These are phyloP conservation scores for Neurospora sp. DNA, from an alignment of 495 filamentous ascomycete genomes.

Conservation along the genomic window DNA sequence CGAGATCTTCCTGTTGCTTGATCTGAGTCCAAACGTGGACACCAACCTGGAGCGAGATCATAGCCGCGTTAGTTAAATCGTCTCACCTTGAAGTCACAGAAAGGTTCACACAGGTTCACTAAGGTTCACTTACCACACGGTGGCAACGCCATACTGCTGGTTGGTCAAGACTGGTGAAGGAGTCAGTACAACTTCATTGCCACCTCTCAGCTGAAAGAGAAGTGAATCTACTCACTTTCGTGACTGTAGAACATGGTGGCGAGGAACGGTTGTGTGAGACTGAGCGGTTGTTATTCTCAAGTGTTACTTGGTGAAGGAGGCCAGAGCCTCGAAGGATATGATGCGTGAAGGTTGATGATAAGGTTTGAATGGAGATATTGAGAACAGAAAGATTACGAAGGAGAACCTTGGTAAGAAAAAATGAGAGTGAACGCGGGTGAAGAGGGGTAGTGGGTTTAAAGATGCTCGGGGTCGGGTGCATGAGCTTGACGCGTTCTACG, in stretches of 20 bases:
- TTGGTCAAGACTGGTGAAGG: constrained; percentile 64
- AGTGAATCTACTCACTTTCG: constrained; percentile 52
- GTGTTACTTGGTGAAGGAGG: background rate
- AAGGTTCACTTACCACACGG: constrained; percentile 63
- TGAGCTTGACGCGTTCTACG: background rate
- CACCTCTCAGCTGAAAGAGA: background rate
- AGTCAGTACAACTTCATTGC: constrained; percentile 6
- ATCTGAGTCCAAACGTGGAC: constrained; percentile 70
- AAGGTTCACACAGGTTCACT: background rate
- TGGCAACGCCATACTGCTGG: constrained; percentile 82
- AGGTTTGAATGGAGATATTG: background rate
- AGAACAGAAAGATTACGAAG: background rate
- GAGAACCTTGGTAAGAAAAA: background rate
- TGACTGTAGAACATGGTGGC: constrained; percentile 80
- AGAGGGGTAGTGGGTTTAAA: background rate
- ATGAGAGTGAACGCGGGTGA: background rate
- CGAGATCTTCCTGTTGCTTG: constrained; percentile 58
- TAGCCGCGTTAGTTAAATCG: background rate
- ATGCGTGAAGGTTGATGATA: background rate
- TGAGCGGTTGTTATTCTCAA: background rate
- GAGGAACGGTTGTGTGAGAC: background rate
- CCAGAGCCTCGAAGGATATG: background rate
- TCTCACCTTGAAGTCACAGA: background rate
- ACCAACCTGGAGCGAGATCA: constrained; percentile 55
- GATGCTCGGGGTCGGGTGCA: background rate